phyloP scores from a whole-genome alignment of 768 basidiomycete species.

The Leccinum subgranulosum region DNA sequence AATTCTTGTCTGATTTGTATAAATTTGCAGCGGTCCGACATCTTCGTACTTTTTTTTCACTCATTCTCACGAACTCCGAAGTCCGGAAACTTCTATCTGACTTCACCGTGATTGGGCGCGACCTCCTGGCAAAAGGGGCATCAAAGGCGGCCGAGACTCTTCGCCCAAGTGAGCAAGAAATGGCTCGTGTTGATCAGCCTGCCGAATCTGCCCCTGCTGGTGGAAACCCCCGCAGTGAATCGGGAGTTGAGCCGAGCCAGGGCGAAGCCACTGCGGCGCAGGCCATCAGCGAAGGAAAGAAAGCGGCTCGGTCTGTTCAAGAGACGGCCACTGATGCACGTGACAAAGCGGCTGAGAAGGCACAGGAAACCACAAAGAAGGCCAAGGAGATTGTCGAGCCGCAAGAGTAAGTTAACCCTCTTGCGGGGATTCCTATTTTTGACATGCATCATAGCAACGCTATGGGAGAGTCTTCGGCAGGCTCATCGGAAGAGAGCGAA shows the following conservation, averaged over 20 bases:
- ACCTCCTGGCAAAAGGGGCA: constrained; percentile 75
- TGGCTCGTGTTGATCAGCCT: constrained; percentile 65
- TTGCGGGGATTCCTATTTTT: not conserved
- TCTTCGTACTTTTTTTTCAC: constrained; percentile 81
- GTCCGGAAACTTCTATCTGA: constrained; percentile 86
- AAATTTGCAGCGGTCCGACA: constrained; percentile 67
- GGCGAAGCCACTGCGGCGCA: constrained; percentile 31
- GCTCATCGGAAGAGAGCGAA: constrained; percentile 24
- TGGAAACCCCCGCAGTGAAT: constrained; percentile 37
- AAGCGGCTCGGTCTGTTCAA: constrained; percentile 13
- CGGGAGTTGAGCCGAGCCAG: constrained; percentile 30
- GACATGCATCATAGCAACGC: constrained; percentile 16
- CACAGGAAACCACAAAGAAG: constrained; percentile 2
- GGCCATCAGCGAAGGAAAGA: constrained; percentile 15
- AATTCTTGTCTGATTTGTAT: constrained; percentile 7
- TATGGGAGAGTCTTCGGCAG: constrained; percentile 17
- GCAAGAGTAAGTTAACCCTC: constrained; percentile 13
- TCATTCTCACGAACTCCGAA: constrained; percentile 91
- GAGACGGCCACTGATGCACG: constrained; percentile 1
- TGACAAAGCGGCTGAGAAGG: constrained; percentile 8
- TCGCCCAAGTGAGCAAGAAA: constrained; percentile 59
- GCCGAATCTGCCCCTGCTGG: constrained; percentile 45
- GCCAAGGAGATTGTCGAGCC: constrained; percentile 1
- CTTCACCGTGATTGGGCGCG: constrained; percentile 74
- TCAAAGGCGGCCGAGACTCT: constrained; percentile 66